These are phyloP conservation scores for Rhizoclosmatium sp. DNA, from an alignment of 192 early-diverging fungal genomes.

Conservation along the genomic window DNA sequence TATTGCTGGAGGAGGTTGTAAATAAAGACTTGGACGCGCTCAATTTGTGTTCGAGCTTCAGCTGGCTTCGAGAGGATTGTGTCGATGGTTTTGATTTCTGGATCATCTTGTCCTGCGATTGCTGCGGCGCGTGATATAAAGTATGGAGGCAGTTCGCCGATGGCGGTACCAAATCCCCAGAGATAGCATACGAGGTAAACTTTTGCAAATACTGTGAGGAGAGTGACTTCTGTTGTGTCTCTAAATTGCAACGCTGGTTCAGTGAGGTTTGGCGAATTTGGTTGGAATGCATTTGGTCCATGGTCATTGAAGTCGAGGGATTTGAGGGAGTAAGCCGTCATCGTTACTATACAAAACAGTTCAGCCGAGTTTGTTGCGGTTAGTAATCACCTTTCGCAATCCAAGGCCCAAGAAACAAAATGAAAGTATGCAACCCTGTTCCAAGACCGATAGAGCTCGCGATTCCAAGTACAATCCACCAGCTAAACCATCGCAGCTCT, in stretches of 20 bases:
- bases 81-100: conserved; percentile 50
- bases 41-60: conserved; percentile 68
- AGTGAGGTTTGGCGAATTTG: neutral
- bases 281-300: conserved; percentile 66
- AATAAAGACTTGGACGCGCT: conserved; percentile 71
- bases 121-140: conserved; percentile 86
- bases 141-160: conserved; percentile 90
- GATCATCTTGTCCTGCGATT: conserved; percentile 52
- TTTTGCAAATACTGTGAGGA: conserved; percentile 72
- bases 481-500: conserved; percentile 81
- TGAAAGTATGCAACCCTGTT: conserved; percentile 94
- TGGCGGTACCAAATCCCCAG: conserved; percentile 92
- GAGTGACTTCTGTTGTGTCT: conserved; percentile 49
- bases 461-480: conserved; percentile 88
- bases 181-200: conserved; percentile 83
- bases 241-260: conserved; percentile 3
- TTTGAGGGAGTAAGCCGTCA: conserved; percentile 84
- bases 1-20: conserved; percentile 75
- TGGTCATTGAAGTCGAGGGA: conserved; percentile 75
- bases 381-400: conserved; percentile 67
- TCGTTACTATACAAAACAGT: conserved; percentile 63
- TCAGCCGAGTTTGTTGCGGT: neutral
- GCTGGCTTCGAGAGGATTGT: conserved; percentile 54
- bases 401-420: conserved; percentile 91
- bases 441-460: conserved; percentile 93